Conservation (phyloP, 257 asterid genomes). For the Asclepias syriaca region DNA sequence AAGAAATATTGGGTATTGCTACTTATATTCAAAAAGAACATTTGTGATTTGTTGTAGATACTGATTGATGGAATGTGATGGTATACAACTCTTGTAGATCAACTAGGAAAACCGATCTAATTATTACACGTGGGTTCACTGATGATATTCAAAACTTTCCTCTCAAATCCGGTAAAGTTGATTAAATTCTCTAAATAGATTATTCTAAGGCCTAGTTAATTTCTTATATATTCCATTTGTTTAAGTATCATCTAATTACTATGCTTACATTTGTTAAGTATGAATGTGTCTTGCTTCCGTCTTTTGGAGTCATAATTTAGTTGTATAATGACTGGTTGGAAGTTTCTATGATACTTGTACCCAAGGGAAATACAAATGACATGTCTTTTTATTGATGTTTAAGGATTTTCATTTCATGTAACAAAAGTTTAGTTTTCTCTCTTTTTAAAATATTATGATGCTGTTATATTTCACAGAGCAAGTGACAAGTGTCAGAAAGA, state of each 20-base stretch:
- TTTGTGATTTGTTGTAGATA: background rate
- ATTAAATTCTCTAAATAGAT: background rate
- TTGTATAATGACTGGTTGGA: background rate
- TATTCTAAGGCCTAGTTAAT: background rate
- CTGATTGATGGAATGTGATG: too few relatives aligned
- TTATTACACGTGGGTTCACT: background rate
- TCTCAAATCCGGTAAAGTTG: background rate
- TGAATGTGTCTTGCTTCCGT: background rate
- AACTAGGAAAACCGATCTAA: background rate
- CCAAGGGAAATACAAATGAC: background rate
- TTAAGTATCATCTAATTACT: too few relatives aligned
- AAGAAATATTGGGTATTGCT: background rate
- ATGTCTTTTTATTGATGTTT: background rate
- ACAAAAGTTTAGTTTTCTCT: background rate
- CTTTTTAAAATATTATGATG: background rate
- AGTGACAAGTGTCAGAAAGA: conserved; percentile 12
- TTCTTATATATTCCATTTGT: too few relatives aligned
- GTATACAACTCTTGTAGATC: background rate
- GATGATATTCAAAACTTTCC: background rate
- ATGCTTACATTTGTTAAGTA: background rate
- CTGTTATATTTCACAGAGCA: background rate
- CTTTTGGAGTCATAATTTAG: background rate
- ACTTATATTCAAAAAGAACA: background rate
- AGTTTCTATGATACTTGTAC: background rate
- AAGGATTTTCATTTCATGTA: background rate